Evolutionary conservation across 225 moss, liverwort and hornwort genomes (phyloP).

Genomic region (Physcomitrellopsis africana): DNA sequence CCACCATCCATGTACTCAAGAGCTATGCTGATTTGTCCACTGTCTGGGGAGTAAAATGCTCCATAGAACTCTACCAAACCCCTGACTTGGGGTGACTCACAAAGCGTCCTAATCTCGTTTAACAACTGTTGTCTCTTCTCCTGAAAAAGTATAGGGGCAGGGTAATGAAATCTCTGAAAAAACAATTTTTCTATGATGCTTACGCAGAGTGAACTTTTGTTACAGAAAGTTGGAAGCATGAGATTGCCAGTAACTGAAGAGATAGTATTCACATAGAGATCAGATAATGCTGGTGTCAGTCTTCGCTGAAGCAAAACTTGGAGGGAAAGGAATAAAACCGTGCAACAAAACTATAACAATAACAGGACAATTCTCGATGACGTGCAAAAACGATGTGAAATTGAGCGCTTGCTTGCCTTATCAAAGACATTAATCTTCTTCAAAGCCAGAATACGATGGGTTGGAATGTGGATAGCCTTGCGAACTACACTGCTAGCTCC

Average conservation of each 20-base stretch:
- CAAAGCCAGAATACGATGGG: no score
- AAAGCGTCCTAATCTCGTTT: no score
- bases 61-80: no score
- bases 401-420: slow-evolving; percentile 53
- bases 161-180: slow-evolving; percentile 26
- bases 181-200: slow-evolving; percentile 11
- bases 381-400: slow-evolving; percentile 27
- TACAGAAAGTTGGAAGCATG: neutral
- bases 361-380: slow-evolving; percentile 24
- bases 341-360: neutral
- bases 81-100: no score
- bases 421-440: no score
- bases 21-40: no score
- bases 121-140: no score
- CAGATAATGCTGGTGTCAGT: neutral
- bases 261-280: neutral
- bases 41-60: no score
- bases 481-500: no score
- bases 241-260: neutral
- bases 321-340: slow-evolving; percentile 1
- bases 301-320: neutral
- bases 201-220: neutral
- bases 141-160: slow-evolving; percentile 41
- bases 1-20: no score
- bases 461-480: no score